Conservation (phyloP, 2,329 filamentous ascomycete genomes). For the Nakataea oryzae region DNA sequence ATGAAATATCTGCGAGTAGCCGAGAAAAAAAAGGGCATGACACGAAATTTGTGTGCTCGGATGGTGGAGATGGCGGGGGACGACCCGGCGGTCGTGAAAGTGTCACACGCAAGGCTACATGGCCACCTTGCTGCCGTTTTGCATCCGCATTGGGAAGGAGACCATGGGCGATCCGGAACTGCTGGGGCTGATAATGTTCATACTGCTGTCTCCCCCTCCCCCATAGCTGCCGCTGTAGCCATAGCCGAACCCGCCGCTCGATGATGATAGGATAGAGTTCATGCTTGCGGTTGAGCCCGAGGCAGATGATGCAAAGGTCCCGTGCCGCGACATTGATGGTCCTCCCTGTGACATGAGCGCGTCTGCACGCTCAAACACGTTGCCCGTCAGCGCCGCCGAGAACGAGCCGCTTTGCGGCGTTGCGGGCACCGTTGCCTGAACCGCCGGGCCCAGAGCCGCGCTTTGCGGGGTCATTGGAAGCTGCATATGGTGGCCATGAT, state of each 20-base stretch:
- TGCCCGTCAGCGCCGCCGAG: constrained; percentile 40
- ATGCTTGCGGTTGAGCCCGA: constrained; percentile 49
- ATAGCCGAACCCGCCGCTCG: neutral
- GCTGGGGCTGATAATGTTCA: constrained; percentile 18
- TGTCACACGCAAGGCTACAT: constrained; percentile 10
- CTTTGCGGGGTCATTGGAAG: constrained; percentile 81
- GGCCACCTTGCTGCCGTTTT: constrained; percentile 17
- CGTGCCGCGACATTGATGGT: constrained; percentile 42
- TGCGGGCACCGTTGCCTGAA: constrained; percentile 77
- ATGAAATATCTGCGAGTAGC: neutral
- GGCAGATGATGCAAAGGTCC: constrained; percentile 45
- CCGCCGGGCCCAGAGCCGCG: constrained; percentile 79
- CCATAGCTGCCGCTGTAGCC: neutral
- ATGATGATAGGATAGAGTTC: constrained; percentile 17
- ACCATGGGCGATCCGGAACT: constrained; percentile 8
- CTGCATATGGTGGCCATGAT: constrained; percentile 14
- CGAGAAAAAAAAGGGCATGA: neutral
- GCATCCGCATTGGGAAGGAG: constrained; percentile 17
- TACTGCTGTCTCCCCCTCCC: constrained; percentile 13
- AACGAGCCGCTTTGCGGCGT: constrained; percentile 52
- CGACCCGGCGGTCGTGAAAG: neutral
- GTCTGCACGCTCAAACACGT: constrained; percentile 51
- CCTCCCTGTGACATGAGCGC: constrained; percentile 47
- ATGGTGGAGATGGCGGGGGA: neutral
- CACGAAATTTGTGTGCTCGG: neutral